These are phyloP conservation scores for Crucibulum laeve DNA, from an alignment of 768 basidiomycete genomes.

Conservation along the genomic window DNA sequence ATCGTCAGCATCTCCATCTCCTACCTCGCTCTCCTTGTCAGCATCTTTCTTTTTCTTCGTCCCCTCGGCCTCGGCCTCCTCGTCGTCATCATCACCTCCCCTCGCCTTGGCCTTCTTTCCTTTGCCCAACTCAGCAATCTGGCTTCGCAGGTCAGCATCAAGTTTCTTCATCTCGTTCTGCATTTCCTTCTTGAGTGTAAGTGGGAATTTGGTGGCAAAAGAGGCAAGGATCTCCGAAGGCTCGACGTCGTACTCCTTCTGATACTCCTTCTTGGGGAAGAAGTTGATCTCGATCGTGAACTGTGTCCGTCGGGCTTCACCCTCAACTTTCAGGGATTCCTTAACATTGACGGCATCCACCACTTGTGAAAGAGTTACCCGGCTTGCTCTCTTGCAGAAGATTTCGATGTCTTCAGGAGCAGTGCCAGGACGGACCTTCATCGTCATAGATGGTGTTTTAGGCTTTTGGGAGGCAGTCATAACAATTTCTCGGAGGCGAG, in stretches of 20 bases:
- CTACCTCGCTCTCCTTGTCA: slow-evolving; percentile 72
- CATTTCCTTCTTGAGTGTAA: slow-evolving; percentile 82
- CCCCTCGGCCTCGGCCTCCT: slow-evolving; percentile 47
- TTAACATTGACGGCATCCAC: slow-evolving; percentile 79
- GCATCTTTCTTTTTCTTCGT: slow-evolving; percentile 33
- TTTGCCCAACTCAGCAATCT: slow-evolving; percentile 80
- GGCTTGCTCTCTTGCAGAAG: slow-evolving; percentile 89
- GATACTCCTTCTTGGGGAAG: slow-evolving; percentile 84
- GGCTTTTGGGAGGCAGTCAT: slow-evolving; percentile 97
- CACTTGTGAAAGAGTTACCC: slow-evolving; percentile 82
- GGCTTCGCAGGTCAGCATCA: slow-evolving; percentile 71
- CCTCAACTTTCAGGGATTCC: slow-evolving; percentile 67
- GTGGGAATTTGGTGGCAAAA: slow-evolving; percentile 74
- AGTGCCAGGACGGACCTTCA: slow-evolving; percentile 58
- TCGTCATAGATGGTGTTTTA: slow-evolving; percentile 96
- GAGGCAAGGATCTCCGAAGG: slow-evolving; percentile 67
- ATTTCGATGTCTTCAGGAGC: slow-evolving; percentile 51
- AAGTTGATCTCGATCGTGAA: slow-evolving; percentile 81
- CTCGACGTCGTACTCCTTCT: slow-evolving; percentile 74
- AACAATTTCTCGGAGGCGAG: slow-evolving; percentile 96
- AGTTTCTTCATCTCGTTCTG: slow-evolving; percentile 80
- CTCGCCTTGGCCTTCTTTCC: slow-evolving; percentile 53
- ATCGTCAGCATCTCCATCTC: slow-evolving; percentile 80
- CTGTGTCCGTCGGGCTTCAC: slow-evolving; percentile 66
- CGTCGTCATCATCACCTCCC: slow-evolving; percentile 48